Base-by-base conservation (phyloP, 1,139 yeast species). In the Protomyces pachydermus region DNA sequence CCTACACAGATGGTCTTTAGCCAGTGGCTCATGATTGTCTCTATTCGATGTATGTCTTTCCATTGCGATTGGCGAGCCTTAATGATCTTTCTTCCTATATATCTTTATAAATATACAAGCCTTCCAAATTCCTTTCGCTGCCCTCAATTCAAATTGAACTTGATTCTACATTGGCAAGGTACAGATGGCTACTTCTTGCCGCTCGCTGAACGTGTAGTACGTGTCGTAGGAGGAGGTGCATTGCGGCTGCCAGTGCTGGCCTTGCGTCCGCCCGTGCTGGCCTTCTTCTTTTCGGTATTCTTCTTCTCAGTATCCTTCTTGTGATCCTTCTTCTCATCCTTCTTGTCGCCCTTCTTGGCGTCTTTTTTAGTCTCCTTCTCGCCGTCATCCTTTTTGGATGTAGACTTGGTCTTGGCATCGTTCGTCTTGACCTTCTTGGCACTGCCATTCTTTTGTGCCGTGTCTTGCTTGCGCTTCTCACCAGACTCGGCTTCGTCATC, bases 171-270 rank as follows among this genome's bases (percentile, higher is more conserved):
- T 4, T 28, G 5, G 32, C 32, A 28, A 28, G 8, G 32, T 28
- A 28, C 32, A 28, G 32, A 28, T 28, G 14, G 9, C 42, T 18
- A 18, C 28, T 42, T 42, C 45, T 58, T 58, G 56, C 52, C 56
- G 20, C 56, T 51, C 6, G 62, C 56, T 38, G 56, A 51, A 28
- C 62, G 38, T 12, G 62, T 58, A 34, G 62, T 58, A 28, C 62
- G 45, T 20, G 62, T 58, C 18, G 62, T 58, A 25, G 62, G 56
- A 10, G 62, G 62, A 18, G 25, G 25, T 42, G 48, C 48, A 3
- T 42, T 42, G 18, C 48, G 48, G 23, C 23, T 10, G 12, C 48
- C 25, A 10, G 48, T 16, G 25, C 23, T n/a, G 5, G 48, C 20
- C 25, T 42, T 42, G 48, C 48, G 48, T 10, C 25, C 25, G 12